Base-by-base conservation (phyloP, 164 flowering plant genomes). In the Aristolochia fimbriata region DNA sequence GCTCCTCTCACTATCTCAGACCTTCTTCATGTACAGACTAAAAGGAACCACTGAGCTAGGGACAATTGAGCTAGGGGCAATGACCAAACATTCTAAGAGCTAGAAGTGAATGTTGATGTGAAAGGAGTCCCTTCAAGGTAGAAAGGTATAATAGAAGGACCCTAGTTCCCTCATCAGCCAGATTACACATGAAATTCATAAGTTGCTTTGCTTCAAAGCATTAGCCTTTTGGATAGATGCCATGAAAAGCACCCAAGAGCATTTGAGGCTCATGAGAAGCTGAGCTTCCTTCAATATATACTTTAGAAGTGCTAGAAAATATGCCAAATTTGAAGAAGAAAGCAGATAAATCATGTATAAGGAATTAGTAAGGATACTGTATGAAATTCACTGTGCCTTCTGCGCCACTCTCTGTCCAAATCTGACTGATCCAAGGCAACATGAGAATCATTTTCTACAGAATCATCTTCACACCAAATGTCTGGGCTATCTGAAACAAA, bases 351-450 rank as follows among this genome's bases (percentile, higher is more conserved):
- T n/a, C 56, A n/a, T 17, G 7, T 33, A 65, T 11, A 50, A 51
- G 33, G 17, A 22, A 58, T 27, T 47, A 20, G 25, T 13, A 59
- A 68, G 69, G 64, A 50, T 81, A 91, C 91, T 12, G 81, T 80
- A 61, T 86, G 83, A 48, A 82, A 82, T 68, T 86, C 80, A 11
- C 71, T 58, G 24, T 63, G 80, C 72, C 93, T 74, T 62, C 67
- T 84, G 51, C 74, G 70, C 93, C 87, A 83, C 57, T 86, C 91
- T 65, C 84, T 75, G 58, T 81, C 78, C 68, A 86, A 68, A n/a
- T 80, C 87, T 65, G 73, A 79, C 56, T 65, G 64, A 61, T 51
- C 59, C 15, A 62, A 59, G 50, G 62, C 71, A 45, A 72, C 77
- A 65, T 63, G 65, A 43, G 73, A 71, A 66, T 56, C 72, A 65